Conservation (phyloP, 768 basidiomycete genomes). For the Pulveroboletus sp. region DNA sequence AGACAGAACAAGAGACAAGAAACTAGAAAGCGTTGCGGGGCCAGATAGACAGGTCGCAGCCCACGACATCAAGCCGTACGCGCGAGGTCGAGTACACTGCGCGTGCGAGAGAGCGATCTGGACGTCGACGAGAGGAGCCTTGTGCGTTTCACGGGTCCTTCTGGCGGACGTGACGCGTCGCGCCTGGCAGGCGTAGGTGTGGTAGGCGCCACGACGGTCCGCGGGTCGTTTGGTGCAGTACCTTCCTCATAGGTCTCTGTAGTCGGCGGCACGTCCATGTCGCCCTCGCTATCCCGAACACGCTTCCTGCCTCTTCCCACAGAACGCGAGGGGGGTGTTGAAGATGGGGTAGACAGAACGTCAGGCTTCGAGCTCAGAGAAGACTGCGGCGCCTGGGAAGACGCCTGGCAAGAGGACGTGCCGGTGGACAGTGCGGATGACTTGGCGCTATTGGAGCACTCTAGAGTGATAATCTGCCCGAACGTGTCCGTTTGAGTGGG, state of each 20-base stretch:
- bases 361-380: not conserved
- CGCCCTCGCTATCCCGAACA: constrained; percentile 5
- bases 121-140: constrained; percentile 3
- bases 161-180: not conserved
- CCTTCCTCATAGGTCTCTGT: not conserved
- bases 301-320: constrained; percentile 15
- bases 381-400: not conserved
- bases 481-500: constrained; percentile 9
- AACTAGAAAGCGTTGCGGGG: not conserved
- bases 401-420: not conserved
- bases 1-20: too few relatives aligned
- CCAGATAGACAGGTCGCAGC: not conserved
- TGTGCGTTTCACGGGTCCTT: constrained; percentile 12
- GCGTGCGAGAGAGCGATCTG: not conserved
- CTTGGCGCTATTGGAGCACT: not conserved
- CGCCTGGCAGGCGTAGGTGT: constrained; percentile 2
- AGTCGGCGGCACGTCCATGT: not conserved
- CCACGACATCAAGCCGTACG: not conserved
- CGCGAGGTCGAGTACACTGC: constrained; percentile 1
- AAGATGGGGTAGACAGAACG: not conserved
- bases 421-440: not conserved
- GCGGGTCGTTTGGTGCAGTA: not conserved
- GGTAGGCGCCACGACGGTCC: not conserved
- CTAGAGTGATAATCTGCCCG: constrained; percentile 6
- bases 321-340: constrained; percentile 10